Percentiles rank a stretch among this genome's conserved stretches.
Evolutionary conservation across 257 asterid species (phyloP).

Genomic region (Ligustrum vulgare): DNA sequence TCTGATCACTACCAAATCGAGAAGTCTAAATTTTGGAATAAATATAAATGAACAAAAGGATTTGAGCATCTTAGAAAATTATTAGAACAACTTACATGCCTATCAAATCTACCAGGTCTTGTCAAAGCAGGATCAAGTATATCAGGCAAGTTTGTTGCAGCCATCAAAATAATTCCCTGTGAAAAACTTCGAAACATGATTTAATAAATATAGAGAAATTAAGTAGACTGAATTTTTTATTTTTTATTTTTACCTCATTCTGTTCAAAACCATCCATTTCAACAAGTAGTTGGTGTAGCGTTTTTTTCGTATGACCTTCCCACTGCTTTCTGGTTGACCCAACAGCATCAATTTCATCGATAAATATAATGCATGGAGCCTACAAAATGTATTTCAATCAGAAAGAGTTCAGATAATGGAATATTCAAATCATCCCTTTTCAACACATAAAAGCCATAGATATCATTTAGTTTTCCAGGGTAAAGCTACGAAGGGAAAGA

Average conservation of each 20-base stretch:
- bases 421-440: neutral
- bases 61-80: neutral
- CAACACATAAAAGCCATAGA: neutral
- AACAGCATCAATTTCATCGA: slow-evolving; percentile 96
- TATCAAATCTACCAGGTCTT: slow-evolving; percentile 98
- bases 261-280: slow-evolving; percentile 99
- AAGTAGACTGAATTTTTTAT: neutral
- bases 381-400: slow-evolving; percentile 32
- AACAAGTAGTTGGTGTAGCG: slow-evolving; percentile 89
- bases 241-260: slow-evolving; percentile 64
- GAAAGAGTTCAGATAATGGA: slow-evolving; percentile 14
- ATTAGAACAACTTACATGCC: slow-evolving; percentile 76
- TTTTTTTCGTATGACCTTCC: slow-evolving; percentile 99
- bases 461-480: neutral
- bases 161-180: slow-evolving; percentile 94
- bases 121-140: slow-evolving; percentile 98
- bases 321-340: slow-evolving; percentile 98
- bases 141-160: slow-evolving; percentile 97
- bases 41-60: neutral
- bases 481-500: neutral
- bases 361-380: slow-evolving; percentile 98
- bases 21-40: neutral
- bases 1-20: neutral
- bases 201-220: neutral
- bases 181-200: neutral